Evolutionary conservation across 495 filamentous ascomycete genomes (phyloP).

Genomic region (Neurospora cerealis): DNA sequence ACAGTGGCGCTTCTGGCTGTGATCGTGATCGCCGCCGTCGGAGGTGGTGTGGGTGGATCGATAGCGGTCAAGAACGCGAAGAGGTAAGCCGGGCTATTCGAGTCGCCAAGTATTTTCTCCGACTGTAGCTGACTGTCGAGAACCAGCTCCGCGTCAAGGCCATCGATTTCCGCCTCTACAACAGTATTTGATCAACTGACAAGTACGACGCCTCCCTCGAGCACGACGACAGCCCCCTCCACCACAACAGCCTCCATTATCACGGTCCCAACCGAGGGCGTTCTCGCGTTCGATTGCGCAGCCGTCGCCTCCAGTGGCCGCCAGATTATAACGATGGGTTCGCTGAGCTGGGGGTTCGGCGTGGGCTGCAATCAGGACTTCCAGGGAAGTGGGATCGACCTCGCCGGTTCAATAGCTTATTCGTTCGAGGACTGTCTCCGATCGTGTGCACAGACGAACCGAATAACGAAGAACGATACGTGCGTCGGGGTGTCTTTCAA

Average conservation of each 20-base stretch:
- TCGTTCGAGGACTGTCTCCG: constrained; percentile 7
- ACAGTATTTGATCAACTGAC: not conserved
- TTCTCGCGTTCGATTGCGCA: constrained; percentile 10
- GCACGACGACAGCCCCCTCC: not conserved
- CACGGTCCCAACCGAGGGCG: constrained; percentile 2
- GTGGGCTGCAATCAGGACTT: constrained; percentile 5
- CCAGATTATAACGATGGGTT: constrained; percentile 4
- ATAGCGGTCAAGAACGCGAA: constrained; percentile 6
- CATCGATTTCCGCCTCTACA: not conserved
- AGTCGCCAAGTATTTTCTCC: not conserved
- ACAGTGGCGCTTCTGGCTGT: not conserved
- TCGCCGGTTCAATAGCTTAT: constrained; percentile 8
- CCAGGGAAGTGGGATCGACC: not conserved
- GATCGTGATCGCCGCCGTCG: not conserved
- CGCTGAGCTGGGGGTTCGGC: constrained; percentile 3
- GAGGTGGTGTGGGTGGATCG: constrained; percentile 5
- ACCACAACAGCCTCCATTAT: not conserved
- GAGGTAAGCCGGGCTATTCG: not conserved
- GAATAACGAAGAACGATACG: constrained; percentile 6
- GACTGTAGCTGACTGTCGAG: not conserved
- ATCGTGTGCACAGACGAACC: constrained; percentile 8
- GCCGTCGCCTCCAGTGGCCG: not conserved
- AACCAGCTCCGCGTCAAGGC: not conserved
- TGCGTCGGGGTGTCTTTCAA: constrained; percentile 9
- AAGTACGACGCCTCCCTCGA: not conserved